Evolutionary conservation across 2,329 filamentous ascomycete genomes (phyloP).

Genomic region (Blastomyces percursus): DNA sequence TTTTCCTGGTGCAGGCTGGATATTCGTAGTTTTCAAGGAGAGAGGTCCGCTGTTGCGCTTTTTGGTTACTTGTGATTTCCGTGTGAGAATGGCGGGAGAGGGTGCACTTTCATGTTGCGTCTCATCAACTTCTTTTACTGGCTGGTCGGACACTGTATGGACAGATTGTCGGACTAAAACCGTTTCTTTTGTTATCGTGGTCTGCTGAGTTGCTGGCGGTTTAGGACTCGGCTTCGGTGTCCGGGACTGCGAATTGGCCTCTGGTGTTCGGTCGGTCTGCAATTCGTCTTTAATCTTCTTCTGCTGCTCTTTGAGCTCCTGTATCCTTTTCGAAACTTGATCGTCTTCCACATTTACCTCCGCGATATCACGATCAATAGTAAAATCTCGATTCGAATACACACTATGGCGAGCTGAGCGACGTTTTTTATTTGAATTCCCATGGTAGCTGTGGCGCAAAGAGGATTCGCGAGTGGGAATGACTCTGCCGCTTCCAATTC

Average conservation of each 20-base stretch:
- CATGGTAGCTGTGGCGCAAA: slow-evolving; percentile 45
- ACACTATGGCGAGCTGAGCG: slow-evolving; percentile 39
- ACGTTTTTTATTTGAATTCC: slow-evolving; percentile 43
- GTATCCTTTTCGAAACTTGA: slow-evolving; percentile 47
- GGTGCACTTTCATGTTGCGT: slow-evolving; percentile 53
- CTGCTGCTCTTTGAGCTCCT: slow-evolving; percentile 47
- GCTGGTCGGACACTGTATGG: slow-evolving; percentile 1
- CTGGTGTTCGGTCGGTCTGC: slow-evolving; percentile 28
- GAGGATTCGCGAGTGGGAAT: slow-evolving; percentile 62
- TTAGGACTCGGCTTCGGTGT: slow-evolving; percentile 17
- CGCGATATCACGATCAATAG: slow-evolving; percentile 29
- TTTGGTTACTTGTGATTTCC: slow-evolving; percentile 33
- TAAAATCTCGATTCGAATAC: slow-evolving; percentile 30
- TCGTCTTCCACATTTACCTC: slow-evolving; percentile 39
- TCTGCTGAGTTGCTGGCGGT: slow-evolving; percentile 10
- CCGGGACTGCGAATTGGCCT: slow-evolving; percentile 12
- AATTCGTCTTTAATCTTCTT: slow-evolving; percentile 43
- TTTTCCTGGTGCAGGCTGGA: slow-evolving; percentile 18
- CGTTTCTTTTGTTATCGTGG: neutral
- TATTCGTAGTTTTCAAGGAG: slow-evolving; percentile 20
- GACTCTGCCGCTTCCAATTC: slow-evolving; percentile 38
- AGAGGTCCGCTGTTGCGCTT: slow-evolving; percentile 21
- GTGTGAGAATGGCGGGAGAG: slow-evolving; percentile 56
- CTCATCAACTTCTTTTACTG: slow-evolving; percentile 23
- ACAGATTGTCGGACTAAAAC: neutral